Conservation (phyloP, 352 stramenopile species). For the Phytophthora chlamydospora region DNA sequence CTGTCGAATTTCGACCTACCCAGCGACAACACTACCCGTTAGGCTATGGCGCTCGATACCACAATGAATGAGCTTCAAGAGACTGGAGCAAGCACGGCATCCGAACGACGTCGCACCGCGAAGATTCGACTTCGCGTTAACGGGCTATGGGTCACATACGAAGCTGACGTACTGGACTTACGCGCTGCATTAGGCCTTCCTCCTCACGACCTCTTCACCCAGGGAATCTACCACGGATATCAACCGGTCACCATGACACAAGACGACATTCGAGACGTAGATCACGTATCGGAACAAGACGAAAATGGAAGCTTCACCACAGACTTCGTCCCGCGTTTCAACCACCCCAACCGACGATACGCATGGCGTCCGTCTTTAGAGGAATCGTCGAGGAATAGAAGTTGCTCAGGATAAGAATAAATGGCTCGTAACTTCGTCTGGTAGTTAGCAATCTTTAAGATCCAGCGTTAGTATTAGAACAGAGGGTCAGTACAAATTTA, state of each 20-base stretch:
- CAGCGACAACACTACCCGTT: not conserved
- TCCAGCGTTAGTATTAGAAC: too few relatives aligned
- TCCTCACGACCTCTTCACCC: not conserved
- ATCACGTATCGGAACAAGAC: not conserved
- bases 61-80: not conserved
- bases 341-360: too few relatives aligned
- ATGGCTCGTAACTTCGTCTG: not conserved
- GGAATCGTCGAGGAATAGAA: not conserved
- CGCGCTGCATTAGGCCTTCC: not conserved
- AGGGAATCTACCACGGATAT: slow-evolving; percentile 1
- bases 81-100: not conserved
- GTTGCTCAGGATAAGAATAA: not conserved
- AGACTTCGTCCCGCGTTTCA: too few relatives aligned
- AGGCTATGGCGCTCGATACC: not conserved
- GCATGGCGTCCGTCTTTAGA: too few relatives aligned
- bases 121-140: not conserved
- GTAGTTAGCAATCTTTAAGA: not conserved
- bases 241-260: not conserved
- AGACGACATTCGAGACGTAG: not conserved
- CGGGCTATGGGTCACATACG: not conserved
- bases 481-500: too few relatives aligned
- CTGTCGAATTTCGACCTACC: not conserved
- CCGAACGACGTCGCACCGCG: not conserved
- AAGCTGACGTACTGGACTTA: not conserved
- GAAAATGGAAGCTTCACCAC: not conserved